phyloP scores from a whole-genome alignment of 768 basidiomycete genomes.

The Thelephora aurantiotincta region DNA sequence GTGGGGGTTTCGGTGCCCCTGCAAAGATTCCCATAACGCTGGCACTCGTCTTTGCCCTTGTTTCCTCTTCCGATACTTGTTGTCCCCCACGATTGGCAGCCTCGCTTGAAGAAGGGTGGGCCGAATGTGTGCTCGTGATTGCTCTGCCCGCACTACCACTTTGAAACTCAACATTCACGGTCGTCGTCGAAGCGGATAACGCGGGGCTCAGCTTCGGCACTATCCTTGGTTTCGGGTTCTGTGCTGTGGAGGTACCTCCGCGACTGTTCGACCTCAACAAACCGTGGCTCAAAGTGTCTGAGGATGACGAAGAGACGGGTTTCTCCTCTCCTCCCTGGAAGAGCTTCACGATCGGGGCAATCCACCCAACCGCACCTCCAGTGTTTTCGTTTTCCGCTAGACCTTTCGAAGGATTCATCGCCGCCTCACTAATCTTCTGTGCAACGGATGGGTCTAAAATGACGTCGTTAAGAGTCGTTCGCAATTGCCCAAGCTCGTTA shows the following conservation, averaged over 20 bases:
- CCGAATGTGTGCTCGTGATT: constrained; percentile 26
- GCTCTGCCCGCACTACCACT: constrained; percentile 50
- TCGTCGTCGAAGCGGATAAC: constrained; percentile 76
- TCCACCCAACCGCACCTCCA: constrained; percentile 40
- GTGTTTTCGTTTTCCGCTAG: constrained; percentile 23
- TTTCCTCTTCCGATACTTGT: background rate
- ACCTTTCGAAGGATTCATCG: constrained; percentile 43
- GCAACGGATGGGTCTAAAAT: constrained; percentile 80
- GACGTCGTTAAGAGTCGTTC: constrained; percentile 76
- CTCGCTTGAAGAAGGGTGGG: constrained; percentile 7
- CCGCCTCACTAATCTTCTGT: constrained; percentile 51
- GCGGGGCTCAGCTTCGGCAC: constrained; percentile 78
- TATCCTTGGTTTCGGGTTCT: constrained; percentile 24
- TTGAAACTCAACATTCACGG: constrained; percentile 94
- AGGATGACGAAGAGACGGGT: constrained; percentile 11
- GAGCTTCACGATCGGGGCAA: constrained; percentile 74
- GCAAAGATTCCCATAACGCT: constrained; percentile 84
- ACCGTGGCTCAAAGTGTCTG: constrained; percentile 7
- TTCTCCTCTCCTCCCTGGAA: constrained; percentile 31
- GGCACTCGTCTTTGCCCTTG: constrained; percentile 2
- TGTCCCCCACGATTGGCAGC: no score
- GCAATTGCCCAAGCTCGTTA: constrained; percentile 66
- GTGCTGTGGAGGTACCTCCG: constrained; percentile 8
- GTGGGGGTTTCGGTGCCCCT: constrained; percentile 47
- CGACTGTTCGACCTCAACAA: constrained; percentile 9